phyloP scores from a whole-genome alignment of 2,329 filamentous ascomycete genomes.

The Ophiognomonia clavigignenti-juglandacearum region DNA sequence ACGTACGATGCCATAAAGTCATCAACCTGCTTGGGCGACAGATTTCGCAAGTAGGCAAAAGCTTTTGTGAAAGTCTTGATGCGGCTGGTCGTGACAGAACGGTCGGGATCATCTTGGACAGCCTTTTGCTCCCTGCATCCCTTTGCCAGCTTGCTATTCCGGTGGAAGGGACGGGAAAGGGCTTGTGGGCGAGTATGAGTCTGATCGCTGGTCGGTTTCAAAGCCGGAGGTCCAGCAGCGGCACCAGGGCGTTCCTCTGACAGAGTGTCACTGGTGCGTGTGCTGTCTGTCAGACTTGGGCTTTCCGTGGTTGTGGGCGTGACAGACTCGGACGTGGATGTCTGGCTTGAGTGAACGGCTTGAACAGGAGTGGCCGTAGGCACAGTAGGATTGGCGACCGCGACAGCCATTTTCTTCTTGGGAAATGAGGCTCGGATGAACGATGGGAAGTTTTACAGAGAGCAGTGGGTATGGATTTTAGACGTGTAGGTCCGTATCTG shows the following conservation, averaged over 20 bases:
- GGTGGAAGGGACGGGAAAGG: constrained; percentile 4
- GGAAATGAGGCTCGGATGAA: no score
- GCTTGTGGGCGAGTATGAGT: neutral
- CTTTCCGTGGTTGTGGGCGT: neutral
- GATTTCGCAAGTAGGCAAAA: constrained; percentile 43
- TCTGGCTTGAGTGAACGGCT: neutral
- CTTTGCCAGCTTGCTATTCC: constrained; percentile 9
- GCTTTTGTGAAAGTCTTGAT: constrained; percentile 45
- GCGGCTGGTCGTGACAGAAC: constrained; percentile 41
- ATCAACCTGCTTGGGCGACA: constrained; percentile 45
- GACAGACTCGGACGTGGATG: neutral
- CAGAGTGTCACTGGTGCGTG: constrained; percentile 29
- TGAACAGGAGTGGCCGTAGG: neutral
- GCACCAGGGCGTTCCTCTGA: constrained; percentile 23
- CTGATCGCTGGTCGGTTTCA: constrained; percentile 4
- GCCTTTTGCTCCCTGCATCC: neutral
- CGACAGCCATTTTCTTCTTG: constrained; percentile 9
- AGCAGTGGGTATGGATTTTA: no score
- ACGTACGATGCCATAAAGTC: constrained; percentile 53
- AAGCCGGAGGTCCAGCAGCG: neutral
- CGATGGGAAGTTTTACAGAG: no score
- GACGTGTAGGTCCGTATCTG: no score
- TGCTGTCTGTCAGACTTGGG: constrained; percentile 24
- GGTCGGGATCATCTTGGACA: constrained; percentile 28
- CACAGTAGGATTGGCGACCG: neutral